Percentiles rank a stretch among this genome's conserved stretches.
phyloP scores from a whole-genome alignment of 2,329 filamentous ascomycete genomes.

The Malbranchea zuffiana region DNA sequence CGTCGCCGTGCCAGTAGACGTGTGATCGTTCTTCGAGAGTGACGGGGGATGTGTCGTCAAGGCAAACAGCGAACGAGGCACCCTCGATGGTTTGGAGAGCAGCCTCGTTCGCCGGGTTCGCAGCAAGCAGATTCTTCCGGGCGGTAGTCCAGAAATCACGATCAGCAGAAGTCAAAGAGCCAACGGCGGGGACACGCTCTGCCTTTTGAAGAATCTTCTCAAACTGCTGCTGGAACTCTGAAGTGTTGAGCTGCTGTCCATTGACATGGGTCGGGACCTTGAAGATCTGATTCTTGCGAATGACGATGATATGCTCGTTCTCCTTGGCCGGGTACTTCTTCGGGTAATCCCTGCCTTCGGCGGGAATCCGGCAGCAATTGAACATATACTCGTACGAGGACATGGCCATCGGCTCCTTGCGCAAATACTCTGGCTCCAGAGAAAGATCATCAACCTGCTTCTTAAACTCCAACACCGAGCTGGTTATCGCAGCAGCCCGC shows the following conservation, averaged over 20 bases:
- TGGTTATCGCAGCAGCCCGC: constrained; percentile 82
- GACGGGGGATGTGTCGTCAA: constrained; percentile 82
- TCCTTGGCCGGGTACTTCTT: constrained; percentile 64
- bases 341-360: constrained; percentile 69
- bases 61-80: constrained; percentile 79
- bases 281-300: constrained; percentile 97
- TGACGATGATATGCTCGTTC: constrained; percentile 77
- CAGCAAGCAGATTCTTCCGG: constrained; percentile 61
- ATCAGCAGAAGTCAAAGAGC: constrained; percentile 80
- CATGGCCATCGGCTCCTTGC: constrained; percentile 95
- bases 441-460: constrained; percentile 71
- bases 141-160: constrained; percentile 87
- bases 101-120: constrained; percentile 67
- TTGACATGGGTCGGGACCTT: constrained; percentile 73
- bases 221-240: constrained; percentile 87
- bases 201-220: constrained; percentile 69
- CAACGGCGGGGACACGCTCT: constrained; percentile 61
- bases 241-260: constrained; percentile 75
- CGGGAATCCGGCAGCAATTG: constrained; percentile 78
- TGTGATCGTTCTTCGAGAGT: constrained; percentile 91
- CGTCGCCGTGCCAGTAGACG: constrained; percentile 97
- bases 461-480: constrained; percentile 85
- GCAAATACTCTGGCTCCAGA: constrained; percentile 97
- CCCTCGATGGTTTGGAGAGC: constrained; percentile 75
- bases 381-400: constrained; percentile 99